phyloP scores from a whole-genome alignment of 116 monocot species.

The Phalaenopsis hybrid region DNA sequence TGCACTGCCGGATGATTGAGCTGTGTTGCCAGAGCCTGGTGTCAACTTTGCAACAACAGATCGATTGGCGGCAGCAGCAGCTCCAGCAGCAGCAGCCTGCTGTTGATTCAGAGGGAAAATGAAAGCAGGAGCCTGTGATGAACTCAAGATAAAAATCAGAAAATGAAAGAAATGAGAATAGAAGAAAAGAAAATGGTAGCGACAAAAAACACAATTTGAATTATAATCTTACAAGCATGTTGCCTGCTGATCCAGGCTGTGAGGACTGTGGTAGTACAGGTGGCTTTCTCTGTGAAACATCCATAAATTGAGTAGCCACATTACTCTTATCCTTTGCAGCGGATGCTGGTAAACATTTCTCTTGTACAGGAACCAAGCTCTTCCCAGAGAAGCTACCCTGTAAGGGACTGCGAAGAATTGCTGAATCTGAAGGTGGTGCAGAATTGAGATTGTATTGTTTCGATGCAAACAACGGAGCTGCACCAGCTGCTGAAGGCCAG shows the following conservation, averaged over 20 bases:
- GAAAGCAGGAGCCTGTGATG: conserved; percentile 50
- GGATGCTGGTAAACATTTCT: conserved; percentile 16
- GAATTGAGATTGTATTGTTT: conserved; percentile 80
- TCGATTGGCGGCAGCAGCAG: not conserved
- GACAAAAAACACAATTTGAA: not conserved
- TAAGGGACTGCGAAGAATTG: conserved; percentile 34
- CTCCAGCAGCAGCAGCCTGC: conserved; percentile 19
- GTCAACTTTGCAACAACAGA: conserved; percentile 14
- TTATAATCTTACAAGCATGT: conserved; percentile 47
- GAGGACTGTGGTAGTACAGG: conserved; percentile 40
- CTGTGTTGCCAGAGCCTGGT: conserved; percentile 7
- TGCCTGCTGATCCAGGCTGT: conserved; percentile 39
- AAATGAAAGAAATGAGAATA: not conserved
- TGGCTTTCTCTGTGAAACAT: conserved; percentile 48
- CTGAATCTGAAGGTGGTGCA: conserved; percentile 45
- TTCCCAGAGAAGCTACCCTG: conserved; percentile 37
- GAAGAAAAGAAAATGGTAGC: not conserved
- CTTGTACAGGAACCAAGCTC: conserved; percentile 21
- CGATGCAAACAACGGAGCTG: conserved; percentile 37
- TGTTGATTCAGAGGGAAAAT: conserved; percentile 62
- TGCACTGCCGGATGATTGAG: not conserved
- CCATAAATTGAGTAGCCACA: conserved; percentile 16
- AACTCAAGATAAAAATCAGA: not conserved
- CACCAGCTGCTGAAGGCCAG: conserved; percentile 43
- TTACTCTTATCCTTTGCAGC: conserved; percentile 44